Base-by-base conservation (phyloP, 2,329 filamentous ascomycete genomes). In the Fusarium austroafricanum region DNA sequence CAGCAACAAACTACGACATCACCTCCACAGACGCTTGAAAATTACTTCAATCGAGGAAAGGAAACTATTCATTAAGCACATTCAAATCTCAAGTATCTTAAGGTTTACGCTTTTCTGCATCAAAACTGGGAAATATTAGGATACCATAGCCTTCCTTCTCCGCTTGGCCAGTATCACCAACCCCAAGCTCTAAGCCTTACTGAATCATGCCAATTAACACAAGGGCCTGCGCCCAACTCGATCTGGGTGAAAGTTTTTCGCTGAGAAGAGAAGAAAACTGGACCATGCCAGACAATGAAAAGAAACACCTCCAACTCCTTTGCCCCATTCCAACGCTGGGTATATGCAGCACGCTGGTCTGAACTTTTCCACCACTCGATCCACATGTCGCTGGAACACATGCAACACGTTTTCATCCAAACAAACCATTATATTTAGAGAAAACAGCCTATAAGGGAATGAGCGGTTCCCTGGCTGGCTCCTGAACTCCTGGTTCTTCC, bases 261-360 rank as follows among this genome's bases (percentile, higher is more conserved):
- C 47, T 43, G 43, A 61, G 55, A 71, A 65, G 45, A 31, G 35
- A 44, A 15, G 21, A 31, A 57, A 54, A 23, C 15, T 23, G 18
- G 40, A 61, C 63, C 50, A 12, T 45, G 33, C 40, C 51, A 54
- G 51, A 18, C 28, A 46, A 51, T 45, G 43, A 55, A 61, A 52
- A 20, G 61, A 64, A 69, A 69, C 65, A 57, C 65, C 70, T 18
- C 33, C 50, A 74, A 73, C 71, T 74, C 71, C 71, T 59, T 46
- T 47, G 54, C 49, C 56, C 51, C 64, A 55, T 56, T 55, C 51
- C 63, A 65, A 66, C 47, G 51, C 55, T 61, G 64, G 51, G 49
- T 38, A 35, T 57, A 43, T 12, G 21, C 33, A 49, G 40, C 40
- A 49, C 49, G 44, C 50, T 60, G 67, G 55, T 40, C 50, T 72